Base-by-base conservation (phyloP, 106 monocot genomes). In the Acanthochlamys bracteata region DNA sequence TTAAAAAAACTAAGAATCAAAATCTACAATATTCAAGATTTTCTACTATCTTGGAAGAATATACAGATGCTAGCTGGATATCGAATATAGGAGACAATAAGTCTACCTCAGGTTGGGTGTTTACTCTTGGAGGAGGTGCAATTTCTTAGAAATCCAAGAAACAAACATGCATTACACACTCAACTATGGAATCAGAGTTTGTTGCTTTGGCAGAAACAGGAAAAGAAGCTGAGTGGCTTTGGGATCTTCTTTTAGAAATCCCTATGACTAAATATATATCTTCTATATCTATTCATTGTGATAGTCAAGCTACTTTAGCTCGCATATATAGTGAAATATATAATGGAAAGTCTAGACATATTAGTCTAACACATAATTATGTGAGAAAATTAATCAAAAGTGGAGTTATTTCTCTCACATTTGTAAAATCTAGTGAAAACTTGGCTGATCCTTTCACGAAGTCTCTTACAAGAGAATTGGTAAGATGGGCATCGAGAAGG, bases 291-390 rank as follows among this genome's bases (percentile, higher is more conserved):
- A 67, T 67, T 1, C 11, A 42, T 67, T 67, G 39, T 67, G 55
- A 67, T 55, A 41, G 55, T 67, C 7, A 67, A 13, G 26, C 67
- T n/a, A 67, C 55, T 20, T 55, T 67, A 25, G 26, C 67, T 33
- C 25, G 39, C 4, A 54, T 33, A 15, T 55, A 55, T 55, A 67
- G 39, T 40, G 13, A 20, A 39, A n/a, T 56, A 4, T 67, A 67
- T 25, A 67, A 67, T 67, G 55, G 39, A 22, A 67, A 67, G 39
- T 67, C 55, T 40, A 67, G 55, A 56, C 67, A 67, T 41, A 67
- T 55, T 21, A 22, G 39, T 54, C 55, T 40, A 20, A 56, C 54
- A 56, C 67, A 67, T 56, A 15, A 56, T 53, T 66, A 66, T 55
- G 7, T 66, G 2, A 66, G 23, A 40, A 10, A n/a, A 66, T 23